Conservation (phyloP, 257 asterid species). For the Nicotiana otophora region DNA sequence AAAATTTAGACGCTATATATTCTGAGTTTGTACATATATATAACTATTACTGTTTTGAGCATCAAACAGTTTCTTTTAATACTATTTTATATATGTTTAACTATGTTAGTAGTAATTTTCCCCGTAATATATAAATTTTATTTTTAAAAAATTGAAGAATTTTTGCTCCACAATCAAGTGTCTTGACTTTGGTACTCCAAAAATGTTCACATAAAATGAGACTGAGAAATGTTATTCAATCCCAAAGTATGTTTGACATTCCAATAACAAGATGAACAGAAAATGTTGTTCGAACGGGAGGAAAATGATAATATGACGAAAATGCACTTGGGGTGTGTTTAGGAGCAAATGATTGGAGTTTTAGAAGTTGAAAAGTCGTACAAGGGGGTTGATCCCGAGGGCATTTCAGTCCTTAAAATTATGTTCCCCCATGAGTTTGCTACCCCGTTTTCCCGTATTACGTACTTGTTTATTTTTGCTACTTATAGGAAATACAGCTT, state of each 20-base stretch:
- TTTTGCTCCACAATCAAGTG: background rate
- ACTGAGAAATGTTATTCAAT: background rate
- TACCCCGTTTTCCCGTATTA: slow-evolving; percentile 24
- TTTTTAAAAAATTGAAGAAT: background rate
- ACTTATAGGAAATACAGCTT: slow-evolving; percentile 29
- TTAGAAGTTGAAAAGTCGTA: slow-evolving; percentile 21
- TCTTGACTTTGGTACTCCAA: background rate
- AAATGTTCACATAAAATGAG: background rate
- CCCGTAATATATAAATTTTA: background rate
- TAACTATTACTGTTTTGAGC: slow-evolving; percentile 69
- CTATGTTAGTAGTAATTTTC: background rate
- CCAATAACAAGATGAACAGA: background rate
- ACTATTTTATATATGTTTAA: too few species aligned
- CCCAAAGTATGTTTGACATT: background rate
- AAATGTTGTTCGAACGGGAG: background rate
- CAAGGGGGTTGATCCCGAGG: slow-evolving; percentile 69
- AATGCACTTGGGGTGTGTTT: slow-evolving; percentile 26
- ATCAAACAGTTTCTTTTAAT: slow-evolving; percentile 25
- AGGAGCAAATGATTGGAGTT: slow-evolving; percentile 32
- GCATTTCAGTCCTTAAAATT: slow-evolving; percentile 48
- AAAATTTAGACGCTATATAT: too few species aligned
- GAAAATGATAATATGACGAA: slow-evolving; percentile 12
- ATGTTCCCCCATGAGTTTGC: slow-evolving; percentile 24
- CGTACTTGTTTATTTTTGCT: slow-evolving; percentile 38
- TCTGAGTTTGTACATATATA: too few species aligned